These are phyloP conservation scores for Globisporangium uncinulatum DNA, from an alignment of 352 stramenopile genomes.

Conservation along the genomic window DNA sequence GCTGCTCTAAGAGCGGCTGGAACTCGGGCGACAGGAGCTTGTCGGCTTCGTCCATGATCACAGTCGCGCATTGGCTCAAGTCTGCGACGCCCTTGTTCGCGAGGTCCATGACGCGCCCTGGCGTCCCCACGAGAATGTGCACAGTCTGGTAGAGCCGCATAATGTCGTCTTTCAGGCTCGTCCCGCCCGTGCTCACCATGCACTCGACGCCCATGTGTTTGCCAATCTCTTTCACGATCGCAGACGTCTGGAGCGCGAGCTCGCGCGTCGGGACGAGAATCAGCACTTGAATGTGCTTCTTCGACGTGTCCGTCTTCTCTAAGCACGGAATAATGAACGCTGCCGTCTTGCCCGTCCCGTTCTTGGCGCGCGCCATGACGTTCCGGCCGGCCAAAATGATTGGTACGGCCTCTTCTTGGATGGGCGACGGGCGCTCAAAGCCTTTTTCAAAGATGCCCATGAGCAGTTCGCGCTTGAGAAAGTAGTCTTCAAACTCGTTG, in stretches of 20 bases:
- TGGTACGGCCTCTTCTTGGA: slow-evolving; percentile 99
- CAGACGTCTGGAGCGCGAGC: slow-evolving; percentile 98
- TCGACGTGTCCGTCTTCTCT: slow-evolving; percentile 97
- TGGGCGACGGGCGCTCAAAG: slow-evolving; percentile 98
- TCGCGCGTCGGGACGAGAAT: slow-evolving; percentile 99
- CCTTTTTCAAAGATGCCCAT: slow-evolving; percentile 99
- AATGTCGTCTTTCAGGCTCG: slow-evolving; percentile 99
- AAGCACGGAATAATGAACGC: slow-evolving; percentile 99
- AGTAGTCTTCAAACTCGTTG: slow-evolving; percentile 99
- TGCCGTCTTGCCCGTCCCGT: slow-evolving; percentile 99
- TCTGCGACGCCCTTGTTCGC: slow-evolving; percentile 98
- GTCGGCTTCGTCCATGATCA: slow-evolving; percentile 99
- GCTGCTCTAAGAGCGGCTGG: slow-evolving; percentile 96
- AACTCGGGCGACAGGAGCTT: slow-evolving; percentile 99
- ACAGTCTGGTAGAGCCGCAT: slow-evolving; percentile 99
- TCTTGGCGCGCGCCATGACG: slow-evolving; percentile 98
- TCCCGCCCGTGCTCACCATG: slow-evolving; percentile 98
- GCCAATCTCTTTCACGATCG: slow-evolving; percentile 98
- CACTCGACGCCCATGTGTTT: slow-evolving; percentile 97
- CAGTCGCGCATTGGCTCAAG: slow-evolving; percentile 94
- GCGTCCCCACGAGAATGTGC: slow-evolving; percentile 98
- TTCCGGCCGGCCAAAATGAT: slow-evolving; percentile 98
- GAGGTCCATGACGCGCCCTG: slow-evolving; percentile 98
- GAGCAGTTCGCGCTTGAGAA: slow-evolving; percentile 98
- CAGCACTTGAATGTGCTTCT: slow-evolving; percentile 97